Conservation (phyloP, 2,329 filamentous ascomycete species). For the Colletotrichum limetticola region DNA sequence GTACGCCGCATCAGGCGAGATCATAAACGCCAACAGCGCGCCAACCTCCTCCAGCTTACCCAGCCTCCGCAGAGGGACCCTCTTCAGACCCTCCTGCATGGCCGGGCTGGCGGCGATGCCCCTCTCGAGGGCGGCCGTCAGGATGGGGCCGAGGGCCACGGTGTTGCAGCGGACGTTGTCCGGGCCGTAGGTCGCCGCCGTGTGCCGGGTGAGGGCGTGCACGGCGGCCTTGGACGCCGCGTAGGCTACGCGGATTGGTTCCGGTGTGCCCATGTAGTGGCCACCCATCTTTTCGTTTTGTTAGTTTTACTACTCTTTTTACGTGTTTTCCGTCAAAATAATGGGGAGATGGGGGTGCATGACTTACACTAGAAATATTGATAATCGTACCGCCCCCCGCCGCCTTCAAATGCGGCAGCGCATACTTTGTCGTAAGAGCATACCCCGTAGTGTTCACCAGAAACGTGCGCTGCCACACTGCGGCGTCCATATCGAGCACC, state of each 20-base stretch:
- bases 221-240: constrained; percentile 13
- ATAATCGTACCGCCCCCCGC: constrained; percentile 13
- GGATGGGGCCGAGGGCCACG: neutral
- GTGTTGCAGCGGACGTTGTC: constrained; percentile 21
- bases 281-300: constrained; percentile 23
- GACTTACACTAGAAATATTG: constrained; percentile 17
- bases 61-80: neutral
- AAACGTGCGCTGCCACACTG: constrained; percentile 11
- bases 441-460: constrained; percentile 16
- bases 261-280: constrained; percentile 15
- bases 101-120: constrained; percentile 6
- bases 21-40: constrained; percentile 13
- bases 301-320: too few relatives aligned
- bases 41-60: constrained; percentile 18
- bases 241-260: constrained; percentile 10
- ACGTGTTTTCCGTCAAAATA: too few relatives aligned
- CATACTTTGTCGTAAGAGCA: constrained; percentile 18
- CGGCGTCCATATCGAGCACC: constrained; percentile 14
- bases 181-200: constrained; percentile 1
- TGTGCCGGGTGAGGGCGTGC: constrained; percentile 19
- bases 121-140: constrained; percentile 8
- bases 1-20: constrained; percentile 21
- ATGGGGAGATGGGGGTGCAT: too few relatives aligned
- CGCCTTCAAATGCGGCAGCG: constrained; percentile 1
- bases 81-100: constrained; percentile 7